Conservation (phyloP, 306 rosid species). For the Herpetospermum pedunculosum region DNA sequence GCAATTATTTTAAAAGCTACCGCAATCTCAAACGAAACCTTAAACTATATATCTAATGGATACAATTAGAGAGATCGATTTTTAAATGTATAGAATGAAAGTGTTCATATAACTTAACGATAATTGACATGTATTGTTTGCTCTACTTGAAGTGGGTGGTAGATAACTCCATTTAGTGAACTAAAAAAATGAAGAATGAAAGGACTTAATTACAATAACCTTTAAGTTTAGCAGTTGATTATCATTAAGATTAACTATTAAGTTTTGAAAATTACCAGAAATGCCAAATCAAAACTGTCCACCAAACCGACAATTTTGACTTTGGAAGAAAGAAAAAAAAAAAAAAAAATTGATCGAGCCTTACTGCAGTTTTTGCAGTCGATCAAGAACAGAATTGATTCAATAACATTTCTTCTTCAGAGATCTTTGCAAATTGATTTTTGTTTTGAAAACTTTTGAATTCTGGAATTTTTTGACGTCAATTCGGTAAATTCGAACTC, state of each 20-base stretch:
- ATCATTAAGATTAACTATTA: neutral
- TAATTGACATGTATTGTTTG: too few relatives aligned
- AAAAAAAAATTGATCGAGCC: neutral
- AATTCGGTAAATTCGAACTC: slow-evolving; percentile 17
- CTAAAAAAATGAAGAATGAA: too few relatives aligned
- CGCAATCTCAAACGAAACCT: too few relatives aligned
- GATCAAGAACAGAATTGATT: neutral
- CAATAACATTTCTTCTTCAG: neutral
- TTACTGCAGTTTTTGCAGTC: neutral
- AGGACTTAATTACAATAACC: neutral
- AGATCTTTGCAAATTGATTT: neutral
- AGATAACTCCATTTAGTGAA: too few relatives aligned
- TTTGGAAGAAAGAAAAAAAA: neutral
- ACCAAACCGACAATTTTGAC: slow-evolving; percentile 5
- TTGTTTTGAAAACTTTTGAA: too few relatives aligned
- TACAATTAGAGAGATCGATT: neutral
- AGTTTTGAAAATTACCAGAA: neutral
- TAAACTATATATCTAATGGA: too few relatives aligned
- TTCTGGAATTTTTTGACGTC: neutral
- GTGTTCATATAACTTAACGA: too few relatives aligned
- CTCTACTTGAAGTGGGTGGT: too few relatives aligned
- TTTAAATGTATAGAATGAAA: neutral
- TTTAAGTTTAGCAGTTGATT: neutral
- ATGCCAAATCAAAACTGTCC: neutral
- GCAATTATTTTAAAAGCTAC: too few relatives aligned